These are phyloP conservation scores for Malassezia pachydermatis DNA, from an alignment of 1,284 basidiomycete species.

Conservation along the genomic window DNA sequence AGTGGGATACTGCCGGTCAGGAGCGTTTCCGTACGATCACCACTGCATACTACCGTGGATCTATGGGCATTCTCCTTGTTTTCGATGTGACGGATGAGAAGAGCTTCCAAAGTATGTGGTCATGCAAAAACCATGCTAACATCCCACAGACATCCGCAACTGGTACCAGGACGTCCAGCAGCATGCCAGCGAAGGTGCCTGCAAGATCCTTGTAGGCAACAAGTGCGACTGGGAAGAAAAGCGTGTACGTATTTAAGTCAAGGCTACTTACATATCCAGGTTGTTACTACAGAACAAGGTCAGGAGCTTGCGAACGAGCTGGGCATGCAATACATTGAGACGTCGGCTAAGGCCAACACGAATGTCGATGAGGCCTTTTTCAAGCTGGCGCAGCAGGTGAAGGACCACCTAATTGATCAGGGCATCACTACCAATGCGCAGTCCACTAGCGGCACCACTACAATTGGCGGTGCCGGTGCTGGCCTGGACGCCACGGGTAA, in stretches of 20 bases:
- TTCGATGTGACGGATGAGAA: conserved; percentile 98
- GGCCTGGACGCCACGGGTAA: background rate
- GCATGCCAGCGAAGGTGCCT: conserved; percentile 94
- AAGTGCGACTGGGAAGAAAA: conserved; percentile 99
- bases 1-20: conserved; percentile 99
- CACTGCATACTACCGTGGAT: conserved; percentile 98
- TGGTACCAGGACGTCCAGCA: conserved; percentile 99
- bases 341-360: conserved; percentile 91
- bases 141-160: conserved; percentile 75
- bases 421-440: conserved; percentile 18
- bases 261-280: conserved; percentile 41
- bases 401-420: conserved; percentile 79
- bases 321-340: conserved; percentile 93
- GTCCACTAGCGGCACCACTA: conserved; percentile 4
- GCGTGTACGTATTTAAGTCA: conserved; percentile 52
- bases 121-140: background rate
- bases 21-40: conserved; percentile 99
- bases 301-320: conserved; percentile 69
- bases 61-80: conserved; percentile 96
- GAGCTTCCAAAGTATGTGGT: conserved; percentile 79
- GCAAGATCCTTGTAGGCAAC: conserved; percentile 98
- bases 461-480: background rate
- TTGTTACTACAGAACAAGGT: conserved; percentile 70
- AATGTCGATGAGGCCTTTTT: conserved; percentile 99
- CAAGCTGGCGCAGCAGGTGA: conserved; percentile 67